Evolutionary conservation across 2,329 filamentous ascomycete species (phyloP), one percentile per base, ranked within the genome.

Genomic region (Torrubiellomyces zombiae): DNA sequence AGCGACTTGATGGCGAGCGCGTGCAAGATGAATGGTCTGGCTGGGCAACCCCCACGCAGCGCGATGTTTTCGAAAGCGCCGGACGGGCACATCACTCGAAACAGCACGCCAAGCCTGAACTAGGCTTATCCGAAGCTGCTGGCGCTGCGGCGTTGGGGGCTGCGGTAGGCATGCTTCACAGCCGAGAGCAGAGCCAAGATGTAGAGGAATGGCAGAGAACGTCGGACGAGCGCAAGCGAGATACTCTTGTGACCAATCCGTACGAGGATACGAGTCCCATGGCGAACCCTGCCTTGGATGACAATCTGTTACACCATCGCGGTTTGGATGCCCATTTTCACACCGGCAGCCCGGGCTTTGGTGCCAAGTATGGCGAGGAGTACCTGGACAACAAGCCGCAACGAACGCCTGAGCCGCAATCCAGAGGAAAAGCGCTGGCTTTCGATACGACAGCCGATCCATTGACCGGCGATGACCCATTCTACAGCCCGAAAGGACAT

Each of bases 331-430:
- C 51, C 37, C 45, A 56, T 35, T 59, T 64, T 49, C 43, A 63
- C 45, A 50, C 65, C 35, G 53, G 67, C 47, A 61, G 73, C 43
- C 65, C 67, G 24, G 47, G 59, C 38, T 67, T 60, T 21, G 60
- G 63, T 30, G 67, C 57, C 31, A 79, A 74, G 46, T 58, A 54
- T 26, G 81, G 94, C 43, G 86, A 95, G 55, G 86, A 85, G 6
- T 95, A 94, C 51, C 85, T 86, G 36, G 92, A 86, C 14, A 81
- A 69, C 28, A 67, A 60, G 3, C 63, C 65, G 3, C 62, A 65
- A 33, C 62, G 64, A 35, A 62, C 57, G 3, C 65, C 65, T 1
- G 63, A 66, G 21, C 40, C 57, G 18, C 50, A 60, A 23, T 47
- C 56, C 30, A 63, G 70, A 40, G 64, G 63, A 39, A 71, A 74